Conservation (phyloP, 1,284 basidiomycete genomes). For the Vanrija humicola region DNA sequence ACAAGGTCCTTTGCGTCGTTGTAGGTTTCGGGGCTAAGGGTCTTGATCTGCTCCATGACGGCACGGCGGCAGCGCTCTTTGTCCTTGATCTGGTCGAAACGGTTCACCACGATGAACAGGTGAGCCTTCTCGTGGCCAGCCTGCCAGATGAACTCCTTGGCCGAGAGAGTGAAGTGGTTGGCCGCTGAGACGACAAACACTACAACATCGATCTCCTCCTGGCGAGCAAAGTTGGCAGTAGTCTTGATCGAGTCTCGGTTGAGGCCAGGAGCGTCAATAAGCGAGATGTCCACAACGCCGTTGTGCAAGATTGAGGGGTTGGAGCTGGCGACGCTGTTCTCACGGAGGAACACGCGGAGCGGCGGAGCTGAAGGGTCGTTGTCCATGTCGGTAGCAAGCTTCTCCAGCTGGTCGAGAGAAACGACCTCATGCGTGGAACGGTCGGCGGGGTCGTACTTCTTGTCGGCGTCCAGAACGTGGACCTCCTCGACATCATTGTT, state of each 20-base stretch:
- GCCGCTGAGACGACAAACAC: constrained; percentile 98
- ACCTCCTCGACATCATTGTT: constrained; percentile 56
- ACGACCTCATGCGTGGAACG: constrained; percentile 71
- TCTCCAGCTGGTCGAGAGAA: constrained; percentile 68
- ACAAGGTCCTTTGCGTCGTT: constrained; percentile 90
- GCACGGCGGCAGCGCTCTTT: constrained; percentile 87
- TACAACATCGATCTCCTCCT: constrained; percentile 97
- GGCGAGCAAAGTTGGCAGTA: constrained; percentile 90
- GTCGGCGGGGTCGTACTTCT: constrained; percentile 68
- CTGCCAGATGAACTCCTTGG: constrained; percentile 89
- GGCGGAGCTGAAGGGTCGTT: constrained; percentile 65
- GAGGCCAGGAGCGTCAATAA: constrained; percentile 96
- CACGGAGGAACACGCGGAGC: constrained; percentile 74
- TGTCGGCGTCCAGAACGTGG: constrained; percentile 52
- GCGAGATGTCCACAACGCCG: constrained; percentile 93
- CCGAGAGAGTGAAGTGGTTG: constrained; percentile 96
- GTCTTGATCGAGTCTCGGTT: constrained; percentile 96
- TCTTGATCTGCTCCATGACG: constrained; percentile 91
- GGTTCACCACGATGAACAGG: constrained; percentile 95
- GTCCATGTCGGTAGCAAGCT: constrained; percentile 66
- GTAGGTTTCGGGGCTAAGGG: constrained; percentile 86
- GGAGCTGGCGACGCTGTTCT: constrained; percentile 61
- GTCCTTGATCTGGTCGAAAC: constrained; percentile 92
- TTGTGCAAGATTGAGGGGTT: constrained; percentile 87
- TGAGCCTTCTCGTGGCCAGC: constrained; percentile 97